Evolutionary conservation across 805 yeast genomes (phyloP), one percentile per base, ranked within the genome.

Genomic region (Suhomyces sp.): DNA sequence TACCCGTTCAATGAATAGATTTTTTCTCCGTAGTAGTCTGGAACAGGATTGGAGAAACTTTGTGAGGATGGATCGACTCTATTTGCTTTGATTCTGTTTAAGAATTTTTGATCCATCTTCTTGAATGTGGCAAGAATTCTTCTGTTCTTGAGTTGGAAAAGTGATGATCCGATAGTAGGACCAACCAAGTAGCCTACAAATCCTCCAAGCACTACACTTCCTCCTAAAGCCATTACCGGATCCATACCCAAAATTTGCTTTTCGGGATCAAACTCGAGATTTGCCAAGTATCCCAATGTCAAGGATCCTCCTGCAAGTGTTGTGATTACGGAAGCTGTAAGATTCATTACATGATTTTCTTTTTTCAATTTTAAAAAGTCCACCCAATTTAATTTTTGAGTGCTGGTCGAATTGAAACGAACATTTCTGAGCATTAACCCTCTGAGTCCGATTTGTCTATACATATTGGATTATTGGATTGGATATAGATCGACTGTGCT

Each of bases 21-120:
- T 70, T 89, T 89, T 73, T 94, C 99, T 40, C 99, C 99, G 66
- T 94, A 94, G 72, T 91, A 94, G 70, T 94, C 99, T n/a, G 97
- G 97, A 45, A 94, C 96, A 12, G 98, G 98, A 71, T 93, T 94
- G 50, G 88, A 80, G 71, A 91, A 86, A 63, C 91, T 83, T 72
- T 92, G 97, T 51, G 87, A 83, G 17, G 92, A 81, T 19, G 99
- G 97, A 73, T 94, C 96, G 27, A 92, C 97, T 62, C 99, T 80
- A 70, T 90, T 87, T 52, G 77, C 76, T 60, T 81, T 82, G 56
- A 94, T 80, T 64, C 83, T 93, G 57, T 80, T 80, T 66, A 93
- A 76, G 60, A 93, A 94, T 39, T 79, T 75, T 57, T 84, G 80
- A 64, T 93, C 91, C 72, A 87, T 92, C 47, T 67, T 58, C 53